Base-by-base conservation (phyloP, 169 alveolate genomes). In the Cryptosporidium ubiquitum region DNA sequence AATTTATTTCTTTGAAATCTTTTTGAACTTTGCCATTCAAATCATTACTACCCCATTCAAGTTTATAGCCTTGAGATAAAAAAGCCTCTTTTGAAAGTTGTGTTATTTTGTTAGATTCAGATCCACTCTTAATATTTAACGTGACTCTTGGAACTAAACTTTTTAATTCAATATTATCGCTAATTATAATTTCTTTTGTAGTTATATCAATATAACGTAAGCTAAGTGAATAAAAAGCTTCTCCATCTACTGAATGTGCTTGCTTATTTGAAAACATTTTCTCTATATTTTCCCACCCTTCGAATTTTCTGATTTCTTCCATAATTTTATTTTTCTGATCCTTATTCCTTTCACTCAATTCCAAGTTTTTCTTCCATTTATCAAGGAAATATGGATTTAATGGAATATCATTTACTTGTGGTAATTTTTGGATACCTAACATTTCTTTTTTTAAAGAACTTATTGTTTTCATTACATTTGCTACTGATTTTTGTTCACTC, bases 381-480 rank as follows among this genome's bases (percentile, higher is more conserved):
- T 52, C 20, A 58, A 39, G 10, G 12, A 26, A 52, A 33, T 73
- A 73, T 1, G 85, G 85, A 37, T 73, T n/a, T 5, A 55, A 18
- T n/a, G 85, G 85, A 40, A 73, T 51, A 12, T 73, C 85, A 18
- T 20, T 73, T 4, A 73, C 68, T 51, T 20, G 29, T 4, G 85
- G 85, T 31, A 73, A 58, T 40, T 35, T 73, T 73, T 73, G 70
- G 33, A 73, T 35, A 33, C 26, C 37, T 33, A 73, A 33, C 18
- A 35, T 55, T 10, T 5, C 58, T 33, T 57, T 73, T 26, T 58
- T 58, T 6, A 55, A 7, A 18, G 68, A 47, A 26, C 29, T 29
- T 9, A 70, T 49, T 40, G 84, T 35, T 10, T 23, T 40, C 23
- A 26, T 20, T 69, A 69, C 40, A 37, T 51, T n/a, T n/a, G n/a